Evolutionary conservation across 2,329 filamentous ascomycete genomes (phyloP), one percentile per base, ranked within the genome.

Genomic region (Anisogramma anomala): DNA sequence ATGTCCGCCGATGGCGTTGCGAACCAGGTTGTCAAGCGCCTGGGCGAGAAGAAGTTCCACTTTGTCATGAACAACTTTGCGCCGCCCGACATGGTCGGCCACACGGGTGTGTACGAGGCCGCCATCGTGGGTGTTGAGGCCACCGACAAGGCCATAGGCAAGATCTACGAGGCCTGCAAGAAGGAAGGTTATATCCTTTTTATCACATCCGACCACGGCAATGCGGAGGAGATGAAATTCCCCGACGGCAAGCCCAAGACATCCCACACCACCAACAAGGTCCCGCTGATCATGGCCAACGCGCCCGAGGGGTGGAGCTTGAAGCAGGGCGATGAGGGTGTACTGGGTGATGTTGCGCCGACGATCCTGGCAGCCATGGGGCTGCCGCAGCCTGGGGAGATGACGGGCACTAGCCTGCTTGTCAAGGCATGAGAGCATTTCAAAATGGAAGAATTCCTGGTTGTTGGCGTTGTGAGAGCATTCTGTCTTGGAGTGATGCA

Each of bases 41-140:
- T 98, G 51, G 75, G 64, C 19, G 85, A 93, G 63, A 77, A 82
- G 57, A 79, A 84, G 58, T 95, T 88, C 66, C 87, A 91, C 58
- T 96, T 98, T 59, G 72, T 98, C 63, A 98, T 98, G 91, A 95
- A 96, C 79, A 98, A 98, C 78, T 96, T 98, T 65, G 91, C 91
- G 31, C 91, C 91, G 31, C 91, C 91, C 14, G 91, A 98, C 68
- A 98, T 98, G 91, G 91, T 98, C 50, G 91, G 91, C 53, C 91
- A 98, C 70, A 98, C 91, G 9, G 91, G 91, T 58, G 87, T 94
- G 46, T 96, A 96, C 66, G 82, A 96, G 55, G 89, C 91, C 22
- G 91, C 91, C 43, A 80, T 98, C 48, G 59, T 91, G 56, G 91
- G 80, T 54, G 82, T 82, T 53, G 72, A 79, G 52, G 80, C 89